Evolutionary conservation across 2,329 filamentous ascomycete species (phyloP), one percentile per base, ranked within the genome.

Genomic region (Phialocephala subalpina): DNA sequence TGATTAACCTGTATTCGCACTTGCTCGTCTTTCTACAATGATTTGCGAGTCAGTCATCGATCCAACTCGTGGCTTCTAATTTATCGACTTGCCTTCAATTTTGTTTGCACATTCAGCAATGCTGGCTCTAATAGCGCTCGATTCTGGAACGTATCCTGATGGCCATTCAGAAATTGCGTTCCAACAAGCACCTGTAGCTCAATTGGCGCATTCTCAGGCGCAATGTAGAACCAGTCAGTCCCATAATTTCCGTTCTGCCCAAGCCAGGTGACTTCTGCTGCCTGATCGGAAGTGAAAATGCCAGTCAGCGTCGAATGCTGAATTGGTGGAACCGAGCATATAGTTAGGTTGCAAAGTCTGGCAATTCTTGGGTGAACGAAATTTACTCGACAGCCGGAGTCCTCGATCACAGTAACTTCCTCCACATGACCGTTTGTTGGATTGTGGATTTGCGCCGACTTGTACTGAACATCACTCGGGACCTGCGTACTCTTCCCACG

Each of bases 371-470:
- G 52, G 38, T 20, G 25, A 22, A 62, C 22, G 36, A 62, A 57
- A 29, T 57, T 62, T 9, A 47, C 35, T 25, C 25, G 20, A 57
- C 49, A 57, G 33, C 18, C 49, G 33, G 49, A 57, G 49, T 62
- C 60, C 22, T 57, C 60, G 16, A 62, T 45, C 36, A 57, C 35
- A 20, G 35, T 57, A 2, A 62, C 60, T 12, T 62, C 52, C 22
- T 62, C 16, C 14, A n/a, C 16, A 20, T 49, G 14, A 5, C 35
- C 60, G 25, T n/a, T 42, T 14, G 20, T 62, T 11, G 49, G 52
- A n/a, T 62, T 27, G n/a, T 25, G 35, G 27, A 62, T 47, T 3
- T 36, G 22, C 22, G 58, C 58, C 14, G 20, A 36, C 20, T 60
- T 60, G 29, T 60, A 49, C n/a, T 52, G 42, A 18, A 60, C 38